A percentile compares a stretch with the other conserved stretches of the same genome.
Conservation (phyloP, 805 yeast species). For the Ogataea pini region DNA sequence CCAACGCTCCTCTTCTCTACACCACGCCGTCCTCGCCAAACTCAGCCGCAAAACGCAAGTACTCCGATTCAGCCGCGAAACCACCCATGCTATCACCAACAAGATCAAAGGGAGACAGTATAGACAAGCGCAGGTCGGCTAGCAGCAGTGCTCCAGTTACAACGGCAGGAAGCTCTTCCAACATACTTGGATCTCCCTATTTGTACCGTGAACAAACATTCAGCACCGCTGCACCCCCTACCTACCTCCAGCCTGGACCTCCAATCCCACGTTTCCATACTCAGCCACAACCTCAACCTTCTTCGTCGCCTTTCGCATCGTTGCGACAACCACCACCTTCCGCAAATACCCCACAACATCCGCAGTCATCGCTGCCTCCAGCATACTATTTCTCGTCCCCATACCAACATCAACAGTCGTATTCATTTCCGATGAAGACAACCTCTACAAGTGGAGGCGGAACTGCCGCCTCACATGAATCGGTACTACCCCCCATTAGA, state of each 20-base stretch:
- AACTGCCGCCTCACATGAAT: constrained; percentile 10
- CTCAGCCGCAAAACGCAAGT: constrained; percentile 21
- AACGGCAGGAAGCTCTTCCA: too few relatives aligned
- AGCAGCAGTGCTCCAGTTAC: constrained; percentile 8
- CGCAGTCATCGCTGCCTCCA: constrained; percentile 12
- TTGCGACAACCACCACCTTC: constrained; percentile 11
- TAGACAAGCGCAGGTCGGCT: constrained; percentile 25
- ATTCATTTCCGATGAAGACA: constrained; percentile 11
- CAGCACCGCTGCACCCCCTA: constrained; percentile 2
- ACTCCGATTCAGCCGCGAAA: constrained; percentile 10
- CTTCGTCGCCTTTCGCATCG: constrained; percentile 11
- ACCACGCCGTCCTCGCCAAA: constrained; percentile 21
- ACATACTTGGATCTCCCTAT: constrained; percentile 26
- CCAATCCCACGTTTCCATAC: constrained; percentile 10
- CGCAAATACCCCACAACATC: constrained; percentile 13
- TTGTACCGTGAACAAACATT: constrained; percentile 18
- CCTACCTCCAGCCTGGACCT: constrained; percentile 7
- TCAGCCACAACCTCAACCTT: constrained; percentile 17
- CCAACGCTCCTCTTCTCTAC: constrained; percentile 12
- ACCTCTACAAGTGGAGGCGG: not conserved
- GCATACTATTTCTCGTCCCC: constrained; percentile 20
- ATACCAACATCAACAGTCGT: constrained; percentile 15
- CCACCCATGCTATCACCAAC: constrained; percentile 14
- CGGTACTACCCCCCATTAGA: constrained; percentile 18
- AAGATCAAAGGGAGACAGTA: constrained; percentile 9